Conservation (phyloP, 2,329 filamentous ascomycete genomes). For the Fusarium concolor region DNA sequence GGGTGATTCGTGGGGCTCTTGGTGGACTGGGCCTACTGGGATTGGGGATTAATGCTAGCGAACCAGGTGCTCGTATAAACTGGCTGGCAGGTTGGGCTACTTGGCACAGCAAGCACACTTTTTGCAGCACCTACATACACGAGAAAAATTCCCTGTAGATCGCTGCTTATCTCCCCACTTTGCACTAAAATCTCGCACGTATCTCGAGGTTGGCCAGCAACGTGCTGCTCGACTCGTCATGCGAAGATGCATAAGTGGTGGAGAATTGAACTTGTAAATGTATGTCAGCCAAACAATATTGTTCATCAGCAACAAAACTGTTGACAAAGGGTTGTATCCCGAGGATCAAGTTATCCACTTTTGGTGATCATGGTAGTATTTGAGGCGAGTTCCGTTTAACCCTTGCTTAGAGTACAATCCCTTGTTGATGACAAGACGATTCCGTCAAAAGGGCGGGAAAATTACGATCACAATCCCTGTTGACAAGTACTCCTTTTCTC, state of each 20-base stretch:
- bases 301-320: neutral
- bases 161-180: slow-evolving; percentile 14
- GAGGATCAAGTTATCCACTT: neutral
- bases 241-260: no score
- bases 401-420: slow-evolving; percentile 3
- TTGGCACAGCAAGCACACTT: neutral
- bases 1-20: slow-evolving; percentile 26
- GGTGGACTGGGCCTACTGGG: neutral
- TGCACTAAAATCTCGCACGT: slow-evolving; percentile 14
- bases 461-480: neutral
- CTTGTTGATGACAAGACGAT: slow-evolving; percentile 1
- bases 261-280: no score
- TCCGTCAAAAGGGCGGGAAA: neutral
- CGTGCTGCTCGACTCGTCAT: neutral
- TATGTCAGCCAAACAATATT: no score
- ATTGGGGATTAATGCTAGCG: neutral
- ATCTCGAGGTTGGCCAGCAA: slow-evolving; percentile 8
- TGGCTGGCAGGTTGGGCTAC: neutral
- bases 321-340: neutral
- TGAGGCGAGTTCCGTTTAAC: slow-evolving; percentile 9
- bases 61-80: slow-evolving; percentile 7
- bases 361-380: slow-evolving; percentile 19
- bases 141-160: slow-evolving; percentile 24
- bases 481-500: neutral
- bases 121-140: slow-evolving; percentile 24